Conservation (phyloP, 2,329 filamentous ascomycete genomes). For the Amphichorda felina region DNA sequence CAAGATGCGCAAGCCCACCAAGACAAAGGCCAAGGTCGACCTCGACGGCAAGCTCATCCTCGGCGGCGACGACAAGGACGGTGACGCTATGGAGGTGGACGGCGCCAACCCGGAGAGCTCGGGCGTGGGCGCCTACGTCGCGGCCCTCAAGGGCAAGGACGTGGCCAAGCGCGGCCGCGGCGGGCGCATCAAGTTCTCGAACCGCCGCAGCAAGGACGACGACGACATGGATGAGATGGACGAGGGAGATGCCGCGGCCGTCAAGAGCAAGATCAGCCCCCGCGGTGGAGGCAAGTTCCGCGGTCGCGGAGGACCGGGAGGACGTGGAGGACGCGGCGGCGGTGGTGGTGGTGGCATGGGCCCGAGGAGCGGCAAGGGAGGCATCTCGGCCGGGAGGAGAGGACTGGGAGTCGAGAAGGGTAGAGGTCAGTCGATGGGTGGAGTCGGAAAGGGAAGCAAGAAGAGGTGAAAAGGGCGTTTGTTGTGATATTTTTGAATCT, state of each 20-base stretch:
- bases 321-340: constrained; percentile 21
- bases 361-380: constrained; percentile 32
- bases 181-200: constrained; percentile 61
- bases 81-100: constrained; percentile 53
- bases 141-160: constrained; percentile 56
- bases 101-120: constrained; percentile 40
- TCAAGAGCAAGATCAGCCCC: constrained; percentile 37
- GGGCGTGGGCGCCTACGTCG: constrained; percentile 58
- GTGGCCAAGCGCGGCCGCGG: constrained; percentile 51
- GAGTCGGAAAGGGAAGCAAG: constrained; percentile 23
- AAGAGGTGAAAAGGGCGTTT: neutral
- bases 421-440: constrained; percentile 22
- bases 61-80: constrained; percentile 42
- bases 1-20: constrained; percentile 44
- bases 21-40: constrained; percentile 56
- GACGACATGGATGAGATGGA: constrained; percentile 44
- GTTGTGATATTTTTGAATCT: neutral
- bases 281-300: constrained; percentile 16
- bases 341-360: constrained; percentile 12
- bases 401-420: constrained; percentile 39
- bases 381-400: constrained; percentile 30
- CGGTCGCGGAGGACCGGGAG: constrained; percentile 19
- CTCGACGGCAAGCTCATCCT: constrained; percentile 74
- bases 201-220: constrained; percentile 37
- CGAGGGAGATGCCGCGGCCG: constrained; percentile 35